These are phyloP conservation scores for Penicillium expansum DNA, from an alignment of 2,329 filamentous ascomycete genomes.

Conservation along the genomic window DNA sequence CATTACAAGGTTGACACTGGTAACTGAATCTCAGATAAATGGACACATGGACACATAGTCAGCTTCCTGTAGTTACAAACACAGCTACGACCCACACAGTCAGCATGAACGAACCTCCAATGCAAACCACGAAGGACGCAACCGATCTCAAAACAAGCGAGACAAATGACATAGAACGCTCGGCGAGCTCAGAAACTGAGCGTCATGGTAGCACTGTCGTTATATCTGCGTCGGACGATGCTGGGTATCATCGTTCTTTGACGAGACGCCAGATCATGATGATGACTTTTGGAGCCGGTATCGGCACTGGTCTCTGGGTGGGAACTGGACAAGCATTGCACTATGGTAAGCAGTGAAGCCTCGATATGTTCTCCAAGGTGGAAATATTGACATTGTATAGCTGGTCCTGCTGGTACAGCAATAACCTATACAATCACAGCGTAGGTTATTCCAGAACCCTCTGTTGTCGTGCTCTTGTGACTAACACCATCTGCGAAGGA, in stretches of 20 bases:
- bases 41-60: background rate
- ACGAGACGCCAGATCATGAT: constrained; percentile 38
- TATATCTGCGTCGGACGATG: constrained; percentile 16
- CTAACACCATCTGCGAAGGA: constrained; percentile 14
- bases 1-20: background rate
- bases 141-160: constrained; percentile 1
- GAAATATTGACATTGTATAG: constrained; percentile 7
- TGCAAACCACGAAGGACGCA: background rate
- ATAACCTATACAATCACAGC: constrained; percentile 35
- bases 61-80: background rate
- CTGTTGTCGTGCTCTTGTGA: background rate
- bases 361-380: background rate
- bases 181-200: constrained; percentile 10
- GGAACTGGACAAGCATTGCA: constrained; percentile 37
- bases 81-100: background rate
- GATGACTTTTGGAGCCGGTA: constrained; percentile 40
- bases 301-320: constrained; percentile 38
- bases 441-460: constrained; percentile 3
- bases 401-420: constrained; percentile 34
- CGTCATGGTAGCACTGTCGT: constrained; percentile 10
- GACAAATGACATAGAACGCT: constrained; percentile 13
- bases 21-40: background rate
- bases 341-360: constrained; percentile 23
- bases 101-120: background rate
- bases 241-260: constrained; percentile 33